These are phyloP conservation scores for Spongispora temasekensis DNA, from an alignment of 1,284 basidiomycete genomes.

Conservation along the genomic window DNA sequence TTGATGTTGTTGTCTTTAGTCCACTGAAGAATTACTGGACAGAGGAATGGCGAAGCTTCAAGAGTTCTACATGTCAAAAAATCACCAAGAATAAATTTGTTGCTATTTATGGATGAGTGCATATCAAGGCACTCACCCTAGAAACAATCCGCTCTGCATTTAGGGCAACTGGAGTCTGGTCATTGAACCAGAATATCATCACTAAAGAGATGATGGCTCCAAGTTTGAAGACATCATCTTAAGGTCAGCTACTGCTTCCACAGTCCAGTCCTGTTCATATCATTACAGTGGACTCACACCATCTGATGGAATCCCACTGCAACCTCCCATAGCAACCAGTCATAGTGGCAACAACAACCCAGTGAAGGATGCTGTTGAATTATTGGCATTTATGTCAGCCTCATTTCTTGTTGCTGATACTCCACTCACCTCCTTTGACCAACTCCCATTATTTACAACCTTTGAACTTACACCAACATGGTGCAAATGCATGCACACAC, in stretches of 20 bases:
- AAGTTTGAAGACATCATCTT: background rate
- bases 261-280: no score
- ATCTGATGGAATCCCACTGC: background rate
- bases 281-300: background rate
- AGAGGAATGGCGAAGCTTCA: background rate
- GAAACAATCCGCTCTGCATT: background rate
- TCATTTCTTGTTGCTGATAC: background rate
- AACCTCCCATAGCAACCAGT: no score
- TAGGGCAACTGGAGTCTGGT: background rate
- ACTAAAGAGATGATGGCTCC: background rate
- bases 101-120: background rate
- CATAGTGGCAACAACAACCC: no score
- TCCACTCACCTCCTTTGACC: background rate
- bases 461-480: background rate
- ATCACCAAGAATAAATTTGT: background rate
- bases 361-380: background rate
- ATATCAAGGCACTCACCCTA: background rate
- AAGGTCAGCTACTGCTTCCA: background rate
- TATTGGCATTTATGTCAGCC: background rate
- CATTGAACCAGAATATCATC: background rate
- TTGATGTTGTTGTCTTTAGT: background rate
- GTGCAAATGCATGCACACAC: background rate
- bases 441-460: background rate
- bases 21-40: background rate
- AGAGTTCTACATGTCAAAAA: background rate